Conservation (phyloP, 2,329 filamentous ascomycete genomes). For the Dactylellina drechsleri region DNA sequence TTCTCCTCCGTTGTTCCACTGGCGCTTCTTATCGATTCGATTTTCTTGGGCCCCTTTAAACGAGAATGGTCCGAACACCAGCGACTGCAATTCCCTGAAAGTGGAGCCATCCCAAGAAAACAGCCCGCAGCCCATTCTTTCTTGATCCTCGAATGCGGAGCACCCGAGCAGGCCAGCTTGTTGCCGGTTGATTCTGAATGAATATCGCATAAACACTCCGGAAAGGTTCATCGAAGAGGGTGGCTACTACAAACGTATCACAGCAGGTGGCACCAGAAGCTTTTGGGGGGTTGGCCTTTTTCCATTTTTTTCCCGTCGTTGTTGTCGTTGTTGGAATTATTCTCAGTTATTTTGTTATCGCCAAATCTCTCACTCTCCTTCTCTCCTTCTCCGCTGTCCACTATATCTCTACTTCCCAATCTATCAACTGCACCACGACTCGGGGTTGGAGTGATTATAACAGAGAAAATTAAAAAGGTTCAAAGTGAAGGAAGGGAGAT, state of each 20-base stretch:
- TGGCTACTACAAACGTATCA: no score
- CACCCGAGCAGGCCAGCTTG: slow-evolving; percentile 12
- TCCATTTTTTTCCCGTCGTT: not conserved
- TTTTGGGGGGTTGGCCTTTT: not conserved
- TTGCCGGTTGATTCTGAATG: slow-evolving; percentile 15
- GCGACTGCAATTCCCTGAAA: slow-evolving; percentile 51
- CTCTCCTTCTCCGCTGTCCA: not conserved
- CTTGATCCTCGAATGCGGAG: slow-evolving; percentile 6
- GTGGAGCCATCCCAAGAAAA: slow-evolving; percentile 22
- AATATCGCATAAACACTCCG: slow-evolving; percentile 25
- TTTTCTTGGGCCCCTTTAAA: slow-evolving; percentile 45
- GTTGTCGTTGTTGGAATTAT: not conserved
- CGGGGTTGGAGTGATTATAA: no score
- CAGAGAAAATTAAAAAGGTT: no score
- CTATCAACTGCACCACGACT: no score
- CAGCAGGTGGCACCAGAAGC: no score
- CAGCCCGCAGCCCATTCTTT: slow-evolving; percentile 9
- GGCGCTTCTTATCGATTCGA: slow-evolving; percentile 47
- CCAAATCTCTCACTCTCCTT: not conserved
- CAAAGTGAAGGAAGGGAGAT: no score
- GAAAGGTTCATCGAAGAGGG: slow-evolving; percentile 10
- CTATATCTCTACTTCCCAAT: no score
- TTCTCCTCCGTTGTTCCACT: slow-evolving; percentile 28
- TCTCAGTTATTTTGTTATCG: not conserved
- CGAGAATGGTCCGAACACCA: slow-evolving; percentile 25